These are phyloP conservation scores for Pestalotiopsis sp. DNA, from an alignment of 2,329 filamentous ascomycete genomes.

Conservation along the genomic window DNA sequence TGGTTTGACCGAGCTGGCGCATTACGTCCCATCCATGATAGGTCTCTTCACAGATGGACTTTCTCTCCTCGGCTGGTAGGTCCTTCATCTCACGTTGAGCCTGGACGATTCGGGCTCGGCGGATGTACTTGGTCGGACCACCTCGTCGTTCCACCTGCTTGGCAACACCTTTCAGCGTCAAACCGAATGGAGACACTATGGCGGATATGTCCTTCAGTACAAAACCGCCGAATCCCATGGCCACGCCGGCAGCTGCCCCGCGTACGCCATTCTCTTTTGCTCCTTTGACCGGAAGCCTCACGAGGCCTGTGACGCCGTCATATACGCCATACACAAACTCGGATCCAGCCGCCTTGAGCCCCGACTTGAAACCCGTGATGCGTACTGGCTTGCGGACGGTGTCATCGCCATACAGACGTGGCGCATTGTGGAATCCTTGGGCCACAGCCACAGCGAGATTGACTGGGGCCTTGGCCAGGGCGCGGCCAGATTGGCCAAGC, in stretches of 20 bases:
- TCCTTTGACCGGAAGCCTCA: constrained; percentile 60
- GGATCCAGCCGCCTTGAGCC: constrained; percentile 60
- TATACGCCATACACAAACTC: constrained; percentile 67
- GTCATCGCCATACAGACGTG: constrained; percentile 69
- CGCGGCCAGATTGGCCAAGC: constrained; percentile 50
- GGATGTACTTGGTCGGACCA: constrained; percentile 55
- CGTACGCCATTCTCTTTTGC: constrained; percentile 57
- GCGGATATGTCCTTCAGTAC: constrained; percentile 68
- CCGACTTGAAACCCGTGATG: constrained; percentile 67
- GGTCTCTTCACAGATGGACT: constrained; percentile 32
- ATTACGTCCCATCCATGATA: constrained; percentile 45
- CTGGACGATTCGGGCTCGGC: constrained; percentile 61
- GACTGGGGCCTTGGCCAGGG: constrained; percentile 60
- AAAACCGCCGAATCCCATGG: constrained; percentile 65
- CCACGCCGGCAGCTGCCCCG: constrained; percentile 55
- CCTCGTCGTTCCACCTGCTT: constrained; percentile 59
- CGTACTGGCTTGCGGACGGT: constrained; percentile 66
- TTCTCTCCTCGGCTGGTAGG: constrained; percentile 35
- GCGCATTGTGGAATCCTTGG: constrained; percentile 73
- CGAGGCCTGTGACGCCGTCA: constrained; percentile 66
- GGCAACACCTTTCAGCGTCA: constrained; percentile 64
- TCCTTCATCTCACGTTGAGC: constrained; percentile 49
- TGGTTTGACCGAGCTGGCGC: constrained; percentile 39
- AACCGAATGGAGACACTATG: constrained; percentile 61
- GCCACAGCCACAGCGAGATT: constrained; percentile 63